Evolutionary conservation across 2,329 filamentous ascomycete genomes (phyloP), one percentile per base, ranked within the genome.

Genomic region (Fusarium sp.): DNA sequence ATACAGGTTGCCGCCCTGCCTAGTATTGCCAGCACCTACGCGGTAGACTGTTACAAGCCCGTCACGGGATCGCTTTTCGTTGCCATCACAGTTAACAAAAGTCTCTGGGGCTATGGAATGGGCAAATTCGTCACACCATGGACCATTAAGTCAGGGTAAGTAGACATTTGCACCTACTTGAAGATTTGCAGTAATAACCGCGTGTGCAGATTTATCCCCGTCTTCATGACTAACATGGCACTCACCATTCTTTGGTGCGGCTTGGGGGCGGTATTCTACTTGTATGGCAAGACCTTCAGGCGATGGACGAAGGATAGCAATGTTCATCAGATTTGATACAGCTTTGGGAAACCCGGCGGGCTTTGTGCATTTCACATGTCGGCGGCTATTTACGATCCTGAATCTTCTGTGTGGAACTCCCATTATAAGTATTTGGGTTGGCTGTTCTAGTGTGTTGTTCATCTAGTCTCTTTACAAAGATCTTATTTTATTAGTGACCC

Each of bases 121-220:
- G 57, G 57, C 5, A 48, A 28, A 6, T 58, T 59, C 8, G 57
- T 59, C n/a, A 59, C 52, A 0, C 52, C 57, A 7, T 59, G 57
- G 57, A 59, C 57, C 4, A 48, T 59, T 11, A 58, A 58, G 31
- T 59, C 57, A 14, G 57, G 57, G 57, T 58, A 46, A 28, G 53
- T 33, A 6, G 14, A 6, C 13, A 6, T 7, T 18, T 1, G 15
- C 1, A 3, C 4, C 1, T 1, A 6, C 3, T 3, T 15, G 1
- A 8, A 10, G 18, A 22, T 0, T 1, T 0, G 0, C 1, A 7
- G 9, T 10, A 1, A 4, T 58, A 14, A 56, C 7, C 46, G 2
- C n/a, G 6, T 28, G 3, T 4, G 1, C 1, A 59, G 57, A 13
- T 59, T 58, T 6, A 48, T 59, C 1, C 57, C 57, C 22, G 52